These are phyloP conservation scores for Ceriops tagal DNA, from an alignment of 345 rosid species.

Conservation along the genomic window DNA sequence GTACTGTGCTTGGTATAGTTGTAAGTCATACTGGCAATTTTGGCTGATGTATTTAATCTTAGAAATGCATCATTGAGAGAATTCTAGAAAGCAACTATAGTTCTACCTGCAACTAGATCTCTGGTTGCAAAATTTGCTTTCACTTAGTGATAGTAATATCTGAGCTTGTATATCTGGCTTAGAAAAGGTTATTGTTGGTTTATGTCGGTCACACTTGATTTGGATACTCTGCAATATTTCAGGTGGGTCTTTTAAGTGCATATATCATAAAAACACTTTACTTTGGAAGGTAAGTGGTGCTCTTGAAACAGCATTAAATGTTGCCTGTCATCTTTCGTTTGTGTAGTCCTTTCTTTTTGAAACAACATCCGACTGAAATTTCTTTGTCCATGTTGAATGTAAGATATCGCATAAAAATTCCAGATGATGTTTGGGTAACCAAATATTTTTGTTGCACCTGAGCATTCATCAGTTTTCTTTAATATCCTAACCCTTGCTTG, in stretches of 20 bases:
- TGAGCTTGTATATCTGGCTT: conserved; percentile 4
- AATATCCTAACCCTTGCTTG: too few species aligned
- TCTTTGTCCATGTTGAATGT: neutral
- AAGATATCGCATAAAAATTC: neutral
- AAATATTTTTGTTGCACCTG: neutral
- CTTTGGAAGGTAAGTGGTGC: conserved; percentile 47
- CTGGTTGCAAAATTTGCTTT: too few species aligned
- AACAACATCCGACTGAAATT: neutral
- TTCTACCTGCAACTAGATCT: too few species aligned
- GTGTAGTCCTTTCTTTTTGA: neutral
- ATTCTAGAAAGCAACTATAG: too few species aligned
- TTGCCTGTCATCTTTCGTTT: neutral
- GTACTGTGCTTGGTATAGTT: conserved; percentile 52
- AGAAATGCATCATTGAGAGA: too few species aligned
- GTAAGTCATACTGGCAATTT: conserved; percentile 37
- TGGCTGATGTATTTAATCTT: too few species aligned
- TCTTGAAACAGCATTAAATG: neutral
- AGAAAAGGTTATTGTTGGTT: neutral
- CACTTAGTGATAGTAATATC: too few species aligned
- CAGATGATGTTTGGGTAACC: neutral
- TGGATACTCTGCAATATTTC: conserved; percentile 21
- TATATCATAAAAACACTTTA: conserved; percentile 61
- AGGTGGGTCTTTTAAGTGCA: conserved; percentile 62
- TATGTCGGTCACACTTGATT: conserved; percentile 6
- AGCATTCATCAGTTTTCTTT: too few species aligned